These are phyloP conservation scores for Myxozyma vanderwaltii DNA, from an alignment of 805 yeast genomes.

Conservation along the genomic window DNA sequence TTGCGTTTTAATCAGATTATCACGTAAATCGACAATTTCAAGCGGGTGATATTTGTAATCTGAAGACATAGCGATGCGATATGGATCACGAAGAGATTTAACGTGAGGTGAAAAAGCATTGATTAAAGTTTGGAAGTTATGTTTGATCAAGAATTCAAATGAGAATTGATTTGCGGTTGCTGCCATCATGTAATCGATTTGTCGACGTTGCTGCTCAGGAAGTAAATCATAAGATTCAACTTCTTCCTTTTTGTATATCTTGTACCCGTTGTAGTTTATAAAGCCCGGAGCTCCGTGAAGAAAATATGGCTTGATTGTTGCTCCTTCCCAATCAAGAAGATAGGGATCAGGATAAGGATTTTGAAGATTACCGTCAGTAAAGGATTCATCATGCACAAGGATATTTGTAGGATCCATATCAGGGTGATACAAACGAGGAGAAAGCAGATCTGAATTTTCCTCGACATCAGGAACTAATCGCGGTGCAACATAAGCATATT, in stretches of 20 bases:
- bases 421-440: slow-evolving; percentile 74
- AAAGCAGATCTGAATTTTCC: slow-evolving; percentile 57
- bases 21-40: slow-evolving; percentile 47
- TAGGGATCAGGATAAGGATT: slow-evolving; percentile 42
- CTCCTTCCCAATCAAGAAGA: slow-evolving; percentile 81
- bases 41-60: slow-evolving; percentile 37
- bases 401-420: slow-evolving; percentile 93
- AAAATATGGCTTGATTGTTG: slow-evolving; percentile 78
- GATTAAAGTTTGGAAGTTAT: slow-evolving; percentile 63
- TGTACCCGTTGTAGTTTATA: slow-evolving; percentile 84
- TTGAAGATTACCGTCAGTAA: slow-evolving; percentile 17
- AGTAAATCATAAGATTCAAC: slow-evolving; percentile 68
- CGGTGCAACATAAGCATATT: slow-evolving; percentile 59
- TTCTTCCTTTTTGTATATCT: slow-evolving; percentile 76
- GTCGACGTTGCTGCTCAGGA: slow-evolving; percentile 72
- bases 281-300: slow-evolving; percentile 79
- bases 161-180: slow-evolving; percentile 88
- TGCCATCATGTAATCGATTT: slow-evolving; percentile 81
- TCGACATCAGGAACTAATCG: slow-evolving; percentile 54
- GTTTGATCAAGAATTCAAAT: slow-evolving; percentile 79
- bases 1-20: slow-evolving; percentile 38
- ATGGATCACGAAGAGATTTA: slow-evolving; percentile 51
- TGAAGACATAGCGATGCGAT: slow-evolving; percentile 27
- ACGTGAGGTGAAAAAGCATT: slow-evolving; percentile 79
- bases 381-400: slow-evolving; percentile 43